These are phyloP conservation scores for Purpureocillium lavendulum DNA, from an alignment of 2,329 filamentous ascomycete species.

Conservation along the genomic window DNA sequence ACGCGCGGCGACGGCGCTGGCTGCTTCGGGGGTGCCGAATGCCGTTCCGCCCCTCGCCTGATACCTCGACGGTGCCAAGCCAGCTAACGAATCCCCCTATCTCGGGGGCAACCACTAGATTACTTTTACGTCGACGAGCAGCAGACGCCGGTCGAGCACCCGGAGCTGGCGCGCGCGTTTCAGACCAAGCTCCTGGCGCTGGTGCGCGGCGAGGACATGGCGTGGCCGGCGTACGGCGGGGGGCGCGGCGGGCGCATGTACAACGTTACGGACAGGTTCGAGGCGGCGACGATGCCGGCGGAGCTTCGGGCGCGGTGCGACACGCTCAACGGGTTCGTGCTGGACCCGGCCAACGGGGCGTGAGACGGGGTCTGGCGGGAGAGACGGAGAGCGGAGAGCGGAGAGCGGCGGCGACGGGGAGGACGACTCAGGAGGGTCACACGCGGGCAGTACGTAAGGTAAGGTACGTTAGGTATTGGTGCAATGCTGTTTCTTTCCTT, in stretches of 20 bases:
- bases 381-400: too few relatives aligned
- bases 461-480: too few relatives aligned
- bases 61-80: too few relatives aligned
- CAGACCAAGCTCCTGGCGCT: conserved; percentile 9
- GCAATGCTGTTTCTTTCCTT: too few relatives aligned
- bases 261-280: conserved; percentile 7
- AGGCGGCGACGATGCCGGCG: background rate
- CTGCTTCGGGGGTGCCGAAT: too few relatives aligned
- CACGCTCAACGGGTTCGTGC: conserved; percentile 4
- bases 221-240: conserved; percentile 6
- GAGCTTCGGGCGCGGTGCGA: conserved; percentile 7
- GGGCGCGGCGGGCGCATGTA: conserved; percentile 3
- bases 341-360: conserved; percentile 7
- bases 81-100: too few relatives aligned
- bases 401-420: too few relatives aligned
- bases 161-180: conserved; percentile 5
- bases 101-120: background rate
- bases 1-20: too few relatives aligned
- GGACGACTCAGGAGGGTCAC: too few relatives aligned
- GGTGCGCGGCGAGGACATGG: conserved; percentile 6
- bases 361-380: background rate
- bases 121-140: conserved; percentile 7
- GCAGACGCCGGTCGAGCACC: conserved; percentile 4
- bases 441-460: too few relatives aligned
- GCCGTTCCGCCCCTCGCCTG: too few relatives aligned